Evolutionary conservation across 768 basidiomycete genomes (phyloP).

Genomic region (Podaxis pistillaris): DNA sequence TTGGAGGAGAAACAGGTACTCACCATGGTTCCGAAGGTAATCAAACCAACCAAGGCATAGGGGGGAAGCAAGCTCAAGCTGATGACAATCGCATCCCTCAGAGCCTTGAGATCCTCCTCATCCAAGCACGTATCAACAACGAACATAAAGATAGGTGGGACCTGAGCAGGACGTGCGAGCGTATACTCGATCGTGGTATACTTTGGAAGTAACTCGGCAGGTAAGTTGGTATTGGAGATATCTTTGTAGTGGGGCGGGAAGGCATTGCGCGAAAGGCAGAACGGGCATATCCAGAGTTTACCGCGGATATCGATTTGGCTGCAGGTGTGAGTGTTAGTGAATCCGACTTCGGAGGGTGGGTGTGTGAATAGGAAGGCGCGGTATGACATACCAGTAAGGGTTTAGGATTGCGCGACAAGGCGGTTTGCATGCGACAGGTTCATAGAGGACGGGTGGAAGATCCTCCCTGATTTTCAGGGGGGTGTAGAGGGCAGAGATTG

Average conservation of each 20-base stretch:
- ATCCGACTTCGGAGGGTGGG: not conserved
- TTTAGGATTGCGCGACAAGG: conserved; percentile 97
- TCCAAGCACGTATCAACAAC: conserved; percentile 97
- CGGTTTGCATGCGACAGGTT: conserved; percentile 98
- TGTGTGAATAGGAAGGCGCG: conserved; percentile 10
- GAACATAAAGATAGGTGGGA: conserved; percentile 95
- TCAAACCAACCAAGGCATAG: conserved; percentile 90
- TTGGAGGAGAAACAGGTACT: conserved; percentile 21
- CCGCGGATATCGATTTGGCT: conserved; percentile 99
- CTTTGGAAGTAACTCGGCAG: conserved; percentile 93
- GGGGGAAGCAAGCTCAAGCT: conserved; percentile 91
- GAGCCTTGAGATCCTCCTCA: conserved; percentile 92
- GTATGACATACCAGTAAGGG: conserved; percentile 79
- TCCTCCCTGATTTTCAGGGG: conserved; percentile 94
- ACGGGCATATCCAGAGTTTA: conserved; percentile 99
- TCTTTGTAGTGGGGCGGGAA: conserved; percentile 99
- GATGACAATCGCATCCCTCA: conserved; percentile 93
- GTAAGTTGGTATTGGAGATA: conserved; percentile 94
- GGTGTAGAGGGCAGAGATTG: conserved; percentile 96
- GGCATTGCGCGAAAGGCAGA: conserved; percentile 94
- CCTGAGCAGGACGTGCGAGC: conserved; percentile 84
- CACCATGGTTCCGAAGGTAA: conserved; percentile 98
- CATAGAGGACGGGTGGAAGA: conserved; percentile 93
- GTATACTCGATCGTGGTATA: conserved; percentile 99
- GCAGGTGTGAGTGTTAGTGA: conserved; percentile 15